These are phyloP conservation scores for Trichopus zeylanicus DNA, from an alignment of 116 monocot species.

Conservation along the genomic window DNA sequence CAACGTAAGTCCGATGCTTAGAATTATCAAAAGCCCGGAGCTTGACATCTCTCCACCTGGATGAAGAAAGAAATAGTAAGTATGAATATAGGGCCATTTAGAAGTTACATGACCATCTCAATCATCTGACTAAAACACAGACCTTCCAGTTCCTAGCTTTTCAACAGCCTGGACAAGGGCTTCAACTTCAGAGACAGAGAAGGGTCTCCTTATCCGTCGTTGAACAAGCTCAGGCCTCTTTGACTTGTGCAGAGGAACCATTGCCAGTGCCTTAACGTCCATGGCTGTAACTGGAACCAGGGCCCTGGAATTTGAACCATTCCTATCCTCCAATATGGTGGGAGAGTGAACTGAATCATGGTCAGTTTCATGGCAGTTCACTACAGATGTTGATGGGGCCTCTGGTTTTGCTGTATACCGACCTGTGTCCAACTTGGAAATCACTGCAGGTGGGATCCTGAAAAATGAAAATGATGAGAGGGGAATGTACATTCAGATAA, in stretches of 20 bases:
- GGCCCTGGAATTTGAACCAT: conserved; percentile 23
- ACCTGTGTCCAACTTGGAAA: conserved; percentile 2
- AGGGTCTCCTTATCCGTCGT: conserved; percentile 39
- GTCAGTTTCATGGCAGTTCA: conserved; percentile 15
- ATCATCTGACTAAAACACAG: neutral
- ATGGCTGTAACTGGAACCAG: conserved; percentile 26
- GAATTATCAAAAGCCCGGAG: conserved; percentile 41
- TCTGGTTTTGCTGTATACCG: conserved; percentile 1
- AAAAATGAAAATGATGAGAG: neutral
- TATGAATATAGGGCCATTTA: neutral
- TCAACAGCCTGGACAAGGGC: conserved; percentile 47
- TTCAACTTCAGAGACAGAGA: conserved; percentile 55
- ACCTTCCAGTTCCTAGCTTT: conserved; percentile 66
- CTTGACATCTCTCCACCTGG: conserved; percentile 62
- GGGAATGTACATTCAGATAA: neutral
- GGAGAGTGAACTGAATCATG: conserved; percentile 26
- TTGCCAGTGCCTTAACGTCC: conserved; percentile 7
- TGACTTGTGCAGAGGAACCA: conserved; percentile 22
- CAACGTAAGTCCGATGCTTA: conserved; percentile 56
- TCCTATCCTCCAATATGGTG: neutral
- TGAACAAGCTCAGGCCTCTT: conserved; percentile 26
- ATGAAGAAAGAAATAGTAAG: neutral
- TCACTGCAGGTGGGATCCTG: conserved; percentile 14
- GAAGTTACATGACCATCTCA: neutral
- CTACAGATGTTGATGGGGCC: neutral